These are phyloP conservation scores for Ogataea corticis DNA, from an alignment of 805 yeast genomes.

Conservation along the genomic window DNA sequence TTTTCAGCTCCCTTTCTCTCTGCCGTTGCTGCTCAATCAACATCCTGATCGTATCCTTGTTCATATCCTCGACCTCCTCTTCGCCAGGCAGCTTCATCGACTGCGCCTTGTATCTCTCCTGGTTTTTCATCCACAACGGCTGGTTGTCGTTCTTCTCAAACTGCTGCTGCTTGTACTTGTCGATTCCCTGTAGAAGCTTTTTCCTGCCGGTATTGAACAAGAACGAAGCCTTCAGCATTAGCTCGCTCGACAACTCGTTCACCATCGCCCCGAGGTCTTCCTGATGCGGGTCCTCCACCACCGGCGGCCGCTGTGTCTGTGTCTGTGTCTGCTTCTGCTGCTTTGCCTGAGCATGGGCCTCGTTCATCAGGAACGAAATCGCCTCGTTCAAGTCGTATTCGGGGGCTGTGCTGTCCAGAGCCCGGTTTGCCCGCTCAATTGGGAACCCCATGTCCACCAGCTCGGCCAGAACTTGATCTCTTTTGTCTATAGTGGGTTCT, in stretches of 20 bases:
- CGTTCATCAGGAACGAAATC: slow-evolving; percentile 62
- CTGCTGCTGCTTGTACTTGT: slow-evolving; percentile 48
- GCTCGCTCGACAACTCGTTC: slow-evolving; percentile 54
- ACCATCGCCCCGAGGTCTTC: slow-evolving; percentile 43
- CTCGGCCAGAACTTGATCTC: slow-evolving; percentile 61
- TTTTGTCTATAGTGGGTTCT: too few species aligned
- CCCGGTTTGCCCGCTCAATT: slow-evolving; percentile 56
- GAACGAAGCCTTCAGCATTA: slow-evolving; percentile 60
- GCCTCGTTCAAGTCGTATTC: slow-evolving; percentile 66
- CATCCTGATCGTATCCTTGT: slow-evolving; percentile 41
- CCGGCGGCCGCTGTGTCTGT: slow-evolving; percentile 1
- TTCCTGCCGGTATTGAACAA: slow-evolving; percentile 59
- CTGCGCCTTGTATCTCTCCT: slow-evolving; percentile 46
- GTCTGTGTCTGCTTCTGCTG: slow-evolving; percentile 4
- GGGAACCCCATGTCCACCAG: slow-evolving; percentile 80
- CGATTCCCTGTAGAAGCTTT: slow-evolving; percentile 62
- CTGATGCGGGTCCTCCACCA: slow-evolving; percentile 1
- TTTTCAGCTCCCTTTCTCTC: slow-evolving; percentile 32
- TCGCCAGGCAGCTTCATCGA: slow-evolving; percentile 37
- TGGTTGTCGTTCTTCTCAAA: slow-evolving; percentile 33
- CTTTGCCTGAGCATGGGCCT: slow-evolving; percentile 45
- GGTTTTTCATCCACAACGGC: slow-evolving; percentile 80
- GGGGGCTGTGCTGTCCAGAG: slow-evolving; percentile 49
- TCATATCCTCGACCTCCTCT: slow-evolving; percentile 41
- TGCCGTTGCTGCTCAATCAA: slow-evolving; percentile 42